phyloP scores from a whole-genome alignment of 2,329 filamentous ascomycete genomes.

The Nothopassalora personata region DNA sequence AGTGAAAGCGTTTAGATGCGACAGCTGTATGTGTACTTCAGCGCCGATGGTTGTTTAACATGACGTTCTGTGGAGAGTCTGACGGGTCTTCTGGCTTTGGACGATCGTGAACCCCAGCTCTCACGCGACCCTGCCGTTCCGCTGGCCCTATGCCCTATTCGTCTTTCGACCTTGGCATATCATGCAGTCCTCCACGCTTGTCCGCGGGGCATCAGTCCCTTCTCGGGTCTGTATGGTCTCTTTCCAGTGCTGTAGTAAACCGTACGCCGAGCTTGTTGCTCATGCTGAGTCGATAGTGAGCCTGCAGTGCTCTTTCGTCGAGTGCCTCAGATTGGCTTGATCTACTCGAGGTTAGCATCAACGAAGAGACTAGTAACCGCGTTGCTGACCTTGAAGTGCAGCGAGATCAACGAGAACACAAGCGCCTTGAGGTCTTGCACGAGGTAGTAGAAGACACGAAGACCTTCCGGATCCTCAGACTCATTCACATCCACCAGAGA shows the following conservation, averaged over 20 bases:
- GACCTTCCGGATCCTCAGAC: slow-evolving; percentile 88
- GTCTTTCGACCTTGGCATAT: slow-evolving; percentile 1
- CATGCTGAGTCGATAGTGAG: background rate
- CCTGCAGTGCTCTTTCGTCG: background rate
- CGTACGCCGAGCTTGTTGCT: background rate
- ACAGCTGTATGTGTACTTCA: background rate
- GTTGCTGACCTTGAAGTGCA: slow-evolving; percentile 85
- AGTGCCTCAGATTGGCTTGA: slow-evolving; percentile 29
- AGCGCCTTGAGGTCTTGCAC: slow-evolving; percentile 96
- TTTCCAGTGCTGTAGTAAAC: background rate
- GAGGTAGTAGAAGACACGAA: slow-evolving; percentile 97
- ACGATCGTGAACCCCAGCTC: background rate
- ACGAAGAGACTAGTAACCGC: background rate
- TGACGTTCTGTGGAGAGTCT: background rate
- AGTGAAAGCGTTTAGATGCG: background rate
- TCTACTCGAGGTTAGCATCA: slow-evolving; percentile 16
- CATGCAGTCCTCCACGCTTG: background rate
- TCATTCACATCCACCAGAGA: slow-evolving; percentile 95
- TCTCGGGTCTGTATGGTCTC: background rate
- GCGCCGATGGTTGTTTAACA: slow-evolving; percentile 1
- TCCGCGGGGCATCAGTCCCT: background rate
- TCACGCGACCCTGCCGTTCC: background rate
- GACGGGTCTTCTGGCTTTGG: background rate
- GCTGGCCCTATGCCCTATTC: background rate
- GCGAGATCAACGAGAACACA: slow-evolving; percentile 89